phyloP scores from a whole-genome alignment of 352 stramenopile species.

The Globisporangium parvum region DNA sequence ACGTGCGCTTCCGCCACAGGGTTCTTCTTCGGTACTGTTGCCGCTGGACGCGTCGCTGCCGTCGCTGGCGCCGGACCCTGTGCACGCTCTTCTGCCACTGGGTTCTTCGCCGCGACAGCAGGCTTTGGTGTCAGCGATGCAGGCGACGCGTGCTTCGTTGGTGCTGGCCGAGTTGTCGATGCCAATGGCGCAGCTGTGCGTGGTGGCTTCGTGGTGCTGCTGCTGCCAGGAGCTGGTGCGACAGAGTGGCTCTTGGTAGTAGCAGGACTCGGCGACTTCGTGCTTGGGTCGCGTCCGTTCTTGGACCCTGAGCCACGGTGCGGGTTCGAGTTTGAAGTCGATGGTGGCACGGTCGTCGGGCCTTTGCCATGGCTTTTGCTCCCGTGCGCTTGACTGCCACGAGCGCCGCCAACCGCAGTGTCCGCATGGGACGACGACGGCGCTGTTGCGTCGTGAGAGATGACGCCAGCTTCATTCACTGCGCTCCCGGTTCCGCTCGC shows the following conservation, averaged over 20 bases:
- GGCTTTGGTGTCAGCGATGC: background rate
- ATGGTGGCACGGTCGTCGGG: too few relatives aligned
- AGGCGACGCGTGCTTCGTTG: background rate
- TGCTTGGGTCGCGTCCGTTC: too few relatives aligned
- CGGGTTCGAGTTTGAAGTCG: too few relatives aligned
- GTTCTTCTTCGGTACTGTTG: background rate
- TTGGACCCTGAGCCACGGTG: too few relatives aligned
- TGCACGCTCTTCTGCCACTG: background rate
- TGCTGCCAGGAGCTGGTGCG: too few relatives aligned
- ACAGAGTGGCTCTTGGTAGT: too few relatives aligned
- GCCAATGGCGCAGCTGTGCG: background rate
- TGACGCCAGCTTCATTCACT: background rate
- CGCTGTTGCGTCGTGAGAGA: background rate
- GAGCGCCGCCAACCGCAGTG: too few relatives aligned
- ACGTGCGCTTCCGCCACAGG: background rate
- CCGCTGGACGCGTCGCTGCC: background rate
- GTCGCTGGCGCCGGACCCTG: background rate
- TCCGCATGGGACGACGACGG: background rate
- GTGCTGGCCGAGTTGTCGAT: background rate
- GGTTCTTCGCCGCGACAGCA: background rate
- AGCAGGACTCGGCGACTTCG: too few relatives aligned
- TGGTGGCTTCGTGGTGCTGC: background rate
- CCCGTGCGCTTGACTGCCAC: background rate
- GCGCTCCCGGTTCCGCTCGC: constrained; percentile 2
- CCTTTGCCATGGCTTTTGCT: background rate